A percentile compares a stretch with the other conserved stretches of the same genome.
Evolutionary conservation across 768 basidiomycete species (phyloP).

Genomic region (Lactarius quietus): DNA sequence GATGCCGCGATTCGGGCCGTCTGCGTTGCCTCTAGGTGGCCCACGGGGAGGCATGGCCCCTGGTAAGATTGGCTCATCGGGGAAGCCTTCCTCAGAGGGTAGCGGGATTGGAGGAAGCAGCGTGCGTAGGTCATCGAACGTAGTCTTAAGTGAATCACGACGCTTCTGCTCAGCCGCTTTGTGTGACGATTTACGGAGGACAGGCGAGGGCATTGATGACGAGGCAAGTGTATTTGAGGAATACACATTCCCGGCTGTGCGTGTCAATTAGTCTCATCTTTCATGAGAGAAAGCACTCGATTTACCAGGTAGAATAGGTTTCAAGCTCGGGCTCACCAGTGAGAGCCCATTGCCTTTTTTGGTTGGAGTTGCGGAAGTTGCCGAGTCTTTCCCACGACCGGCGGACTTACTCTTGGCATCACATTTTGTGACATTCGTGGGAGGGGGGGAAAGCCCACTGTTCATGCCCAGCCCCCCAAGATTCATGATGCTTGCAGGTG

Average conservation of each 20-base stretch:
- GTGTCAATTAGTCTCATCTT: constrained; percentile 17
- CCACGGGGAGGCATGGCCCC: constrained; percentile 89
- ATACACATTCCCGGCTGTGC: constrained; percentile 36
- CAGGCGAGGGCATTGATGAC: constrained; percentile 31
- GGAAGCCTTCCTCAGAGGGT: constrained; percentile 67
- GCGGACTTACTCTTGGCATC: constrained; percentile 23
- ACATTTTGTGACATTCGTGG: constrained; percentile 26
- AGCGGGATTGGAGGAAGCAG: constrained; percentile 88
- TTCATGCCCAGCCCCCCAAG: constrained; percentile 60
- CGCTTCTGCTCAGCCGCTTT: constrained; percentile 98
- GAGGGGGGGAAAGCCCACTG: constrained; percentile 40
- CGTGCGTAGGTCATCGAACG: constrained; percentile 79
- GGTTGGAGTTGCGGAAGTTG: constrained; percentile 17
- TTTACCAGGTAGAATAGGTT: constrained; percentile 71
- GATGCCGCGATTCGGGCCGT: constrained; percentile 93
- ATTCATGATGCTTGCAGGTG: constrained; percentile 92
- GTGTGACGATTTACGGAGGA: constrained; percentile 75
- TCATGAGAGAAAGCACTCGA: constrained; percentile 12
- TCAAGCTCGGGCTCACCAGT: constrained; percentile 53
- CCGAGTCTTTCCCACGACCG: constrained; percentile 20
- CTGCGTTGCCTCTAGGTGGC: constrained; percentile 76
- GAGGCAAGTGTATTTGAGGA: constrained; percentile 30
- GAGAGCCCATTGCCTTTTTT: constrained; percentile 34
- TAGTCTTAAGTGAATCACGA: constrained; percentile 92
- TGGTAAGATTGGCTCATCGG: constrained; percentile 73